Percentiles rank a stretch among this genome's conserved stretches.
phyloP scores from a whole-genome alignment of 2,329 filamentous ascomycete genomes.

The Nannizziopsis arthrosporioides region DNA sequence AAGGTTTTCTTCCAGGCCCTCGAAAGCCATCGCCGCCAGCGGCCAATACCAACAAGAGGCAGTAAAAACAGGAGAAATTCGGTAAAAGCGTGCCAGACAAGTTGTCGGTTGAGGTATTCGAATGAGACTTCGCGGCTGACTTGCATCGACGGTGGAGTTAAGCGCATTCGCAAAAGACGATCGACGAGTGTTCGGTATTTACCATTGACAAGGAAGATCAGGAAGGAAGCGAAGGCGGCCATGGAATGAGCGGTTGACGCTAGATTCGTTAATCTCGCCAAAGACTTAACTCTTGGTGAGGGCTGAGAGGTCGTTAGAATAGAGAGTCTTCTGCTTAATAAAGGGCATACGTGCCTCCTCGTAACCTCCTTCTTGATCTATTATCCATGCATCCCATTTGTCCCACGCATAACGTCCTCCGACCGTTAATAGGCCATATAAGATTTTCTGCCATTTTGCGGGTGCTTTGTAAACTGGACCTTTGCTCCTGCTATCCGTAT shows the following conservation, averaged over 20 bases:
- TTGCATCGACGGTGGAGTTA: conserved; percentile 74
- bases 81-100: conserved; percentile 99
- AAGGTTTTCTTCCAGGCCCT: conserved; percentile 76
- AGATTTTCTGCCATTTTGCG: conserved; percentile 66
- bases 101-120: conserved; percentile 91
- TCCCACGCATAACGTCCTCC: conserved; percentile 82
- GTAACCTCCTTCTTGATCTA: conserved; percentile 65
- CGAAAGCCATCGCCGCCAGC: conserved; percentile 83
- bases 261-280: conserved; percentile 59
- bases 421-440: conserved; percentile 77
- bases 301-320: conserved; percentile 24
- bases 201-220: conserved; percentile 82
- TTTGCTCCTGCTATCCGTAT: conserved; percentile 64
- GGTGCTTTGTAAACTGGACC: conserved; percentile 56
- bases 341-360: conserved; percentile 37
- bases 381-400: conserved; percentile 79
- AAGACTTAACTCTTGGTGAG: conserved; percentile 39
- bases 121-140: conserved; percentile 88
- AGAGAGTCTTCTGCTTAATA: neutral
- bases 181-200: conserved; percentile 85
- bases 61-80: conserved; percentile 95
- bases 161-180: conserved; percentile 66
- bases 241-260: conserved; percentile 65
- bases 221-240: conserved; percentile 72
- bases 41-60: conserved; percentile 87